A percentile compares a stretch with the other conserved stretches of the same genome.
phyloP scores from a whole-genome alignment of 202 grass and related monocot species.

The Panicum hallii region DNA sequence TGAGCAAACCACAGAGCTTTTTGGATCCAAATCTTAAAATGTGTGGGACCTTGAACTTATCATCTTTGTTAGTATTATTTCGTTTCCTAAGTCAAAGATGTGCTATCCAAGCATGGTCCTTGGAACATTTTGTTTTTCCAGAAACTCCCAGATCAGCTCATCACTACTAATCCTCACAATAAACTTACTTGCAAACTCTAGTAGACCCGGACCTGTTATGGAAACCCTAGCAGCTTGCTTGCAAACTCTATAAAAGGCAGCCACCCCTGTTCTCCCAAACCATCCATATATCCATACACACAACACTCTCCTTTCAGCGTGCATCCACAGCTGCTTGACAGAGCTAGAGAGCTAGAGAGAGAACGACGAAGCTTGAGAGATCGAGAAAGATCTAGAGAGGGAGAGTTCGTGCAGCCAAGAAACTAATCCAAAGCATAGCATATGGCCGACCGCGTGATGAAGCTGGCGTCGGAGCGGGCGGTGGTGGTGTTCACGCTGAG shows the following conservation, averaged over 20 bases:
- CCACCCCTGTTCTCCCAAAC: neutral
- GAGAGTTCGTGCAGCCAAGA: neutral
- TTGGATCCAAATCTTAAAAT: slow-evolving; percentile 4
- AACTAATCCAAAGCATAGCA: neutral
- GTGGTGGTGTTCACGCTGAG: slow-evolving; percentile 77
- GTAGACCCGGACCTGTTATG: slow-evolving; percentile 17
- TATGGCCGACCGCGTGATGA: slow-evolving; percentile 68
- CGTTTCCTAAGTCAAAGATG: neutral
- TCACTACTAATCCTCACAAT: neutral
- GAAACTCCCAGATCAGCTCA: slow-evolving; percentile 7
- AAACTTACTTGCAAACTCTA: neutral
- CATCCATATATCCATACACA: slow-evolving; percentile 31
- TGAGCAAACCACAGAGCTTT: neutral
- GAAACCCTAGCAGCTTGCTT: slow-evolving; percentile 10
- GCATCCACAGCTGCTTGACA: neutral
- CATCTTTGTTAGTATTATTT: neutral
- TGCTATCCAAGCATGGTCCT: neutral
- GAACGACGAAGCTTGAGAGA: neutral
- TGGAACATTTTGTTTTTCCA: slow-evolving; percentile 1
- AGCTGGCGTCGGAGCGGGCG: slow-evolving; percentile 56
- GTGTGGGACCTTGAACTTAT: neutral
- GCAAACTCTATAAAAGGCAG: slow-evolving; percentile 53
- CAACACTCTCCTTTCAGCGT: neutral
- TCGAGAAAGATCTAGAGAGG: neutral
- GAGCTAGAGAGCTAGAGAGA: neutral